Conservation (phyloP, 225 moss, liverwort and hornwort genomes). For the Straminergon stramineum region DNA sequence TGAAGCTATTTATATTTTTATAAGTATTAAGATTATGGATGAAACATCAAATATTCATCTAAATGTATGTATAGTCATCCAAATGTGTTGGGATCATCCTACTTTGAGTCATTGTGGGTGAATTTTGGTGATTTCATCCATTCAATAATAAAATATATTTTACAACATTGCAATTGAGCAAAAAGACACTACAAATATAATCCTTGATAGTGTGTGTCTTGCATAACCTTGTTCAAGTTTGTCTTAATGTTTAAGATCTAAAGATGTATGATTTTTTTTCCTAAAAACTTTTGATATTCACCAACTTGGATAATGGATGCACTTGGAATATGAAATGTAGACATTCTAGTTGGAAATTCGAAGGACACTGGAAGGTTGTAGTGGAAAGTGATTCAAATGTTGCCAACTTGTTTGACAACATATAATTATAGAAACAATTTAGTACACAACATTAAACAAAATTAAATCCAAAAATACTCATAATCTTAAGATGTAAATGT, state of each 20-base stretch:
- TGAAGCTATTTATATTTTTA: background rate
- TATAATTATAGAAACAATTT: background rate
- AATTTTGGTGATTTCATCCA: background rate
- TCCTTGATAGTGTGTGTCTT: background rate
- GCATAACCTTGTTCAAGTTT: background rate
- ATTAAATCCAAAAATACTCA: background rate
- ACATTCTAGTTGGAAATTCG: background rate
- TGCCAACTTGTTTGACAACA: background rate
- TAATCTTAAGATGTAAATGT: background rate
- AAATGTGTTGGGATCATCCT: background rate
- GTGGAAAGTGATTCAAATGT: background rate
- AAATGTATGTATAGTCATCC: background rate
- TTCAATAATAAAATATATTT: background rate
- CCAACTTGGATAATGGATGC: background rate
- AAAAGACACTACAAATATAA: background rate
- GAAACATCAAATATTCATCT: background rate
- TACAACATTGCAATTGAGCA: background rate
- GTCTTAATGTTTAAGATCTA: background rate
- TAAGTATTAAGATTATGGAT: background rate
- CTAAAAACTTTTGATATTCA: background rate
- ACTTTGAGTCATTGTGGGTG: background rate
- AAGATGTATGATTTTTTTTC: background rate
- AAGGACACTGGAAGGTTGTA: background rate
- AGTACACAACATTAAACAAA: background rate
- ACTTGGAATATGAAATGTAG: rapidly evolving